These are phyloP conservation scores for Inga leiocalycina DNA, from an alignment of 306 rosid species.

Conservation along the genomic window DNA sequence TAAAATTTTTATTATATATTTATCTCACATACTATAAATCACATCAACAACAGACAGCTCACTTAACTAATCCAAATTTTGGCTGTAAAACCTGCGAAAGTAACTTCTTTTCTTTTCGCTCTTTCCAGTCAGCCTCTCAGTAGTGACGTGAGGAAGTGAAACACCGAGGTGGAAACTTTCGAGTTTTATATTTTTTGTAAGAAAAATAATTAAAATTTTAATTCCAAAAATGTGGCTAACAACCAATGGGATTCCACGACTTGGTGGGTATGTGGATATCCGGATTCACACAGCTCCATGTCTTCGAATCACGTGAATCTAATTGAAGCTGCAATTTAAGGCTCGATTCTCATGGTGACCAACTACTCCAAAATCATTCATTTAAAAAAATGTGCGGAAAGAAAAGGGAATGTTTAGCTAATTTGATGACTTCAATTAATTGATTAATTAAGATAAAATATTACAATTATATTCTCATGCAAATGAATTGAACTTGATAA, in stretches of 20 bases:
- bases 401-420: neutral
- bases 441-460: too few relatives aligned
- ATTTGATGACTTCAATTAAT: neutral
- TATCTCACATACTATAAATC: too few relatives aligned
- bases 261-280: neutral
- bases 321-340: neutral
- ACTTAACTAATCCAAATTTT: too few relatives aligned
- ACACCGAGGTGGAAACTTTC: too few relatives aligned
- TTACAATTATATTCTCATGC: neutral
- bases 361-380: neutral
- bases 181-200: slow-evolving; percentile 23
- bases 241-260: neutral
- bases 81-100: too few relatives aligned
- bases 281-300: neutral
- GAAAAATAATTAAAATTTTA: neutral
- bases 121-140: too few relatives aligned
- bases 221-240: neutral
- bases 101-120: too few relatives aligned
- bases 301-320: slow-evolving; percentile 17
- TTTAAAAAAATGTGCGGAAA: too few relatives aligned
- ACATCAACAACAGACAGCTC: too few relatives aligned
- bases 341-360: neutral
- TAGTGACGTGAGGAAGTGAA: too few relatives aligned
- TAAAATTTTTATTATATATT: too few relatives aligned
- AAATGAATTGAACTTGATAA: neutral